Conservation (phyloP, 1,284 basidiomycete species). For the Hemileia vastatrix region DNA sequence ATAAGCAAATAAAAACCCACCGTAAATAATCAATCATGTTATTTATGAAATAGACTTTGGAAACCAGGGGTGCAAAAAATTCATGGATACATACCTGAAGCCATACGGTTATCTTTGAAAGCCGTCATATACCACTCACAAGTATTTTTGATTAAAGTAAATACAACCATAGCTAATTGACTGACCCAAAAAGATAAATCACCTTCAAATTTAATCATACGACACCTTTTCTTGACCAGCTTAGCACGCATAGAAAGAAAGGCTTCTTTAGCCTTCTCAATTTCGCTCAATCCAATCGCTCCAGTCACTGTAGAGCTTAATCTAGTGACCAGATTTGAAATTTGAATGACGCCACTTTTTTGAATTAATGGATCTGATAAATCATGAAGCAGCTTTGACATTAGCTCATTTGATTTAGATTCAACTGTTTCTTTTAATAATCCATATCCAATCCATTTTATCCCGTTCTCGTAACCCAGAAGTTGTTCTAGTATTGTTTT, state of each 20-base stretch:
- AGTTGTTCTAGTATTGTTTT: background rate
- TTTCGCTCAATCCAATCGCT: constrained; percentile 53
- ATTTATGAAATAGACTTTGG: background rate
- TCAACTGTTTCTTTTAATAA: constrained; percentile 53
- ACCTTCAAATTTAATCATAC: constrained; percentile 83
- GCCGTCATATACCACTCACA: constrained; percentile 95
- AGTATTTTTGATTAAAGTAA: constrained; percentile 85
- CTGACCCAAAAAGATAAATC: constrained; percentile 66
- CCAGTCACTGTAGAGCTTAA: background rate
- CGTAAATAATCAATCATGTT: background rate
- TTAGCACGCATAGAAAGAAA: constrained; percentile 71
- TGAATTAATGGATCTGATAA: constrained; percentile 65
- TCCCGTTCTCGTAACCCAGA: background rate
- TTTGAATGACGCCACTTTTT: constrained; percentile 62
- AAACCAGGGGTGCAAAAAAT: background rate
- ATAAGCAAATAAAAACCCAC: background rate
- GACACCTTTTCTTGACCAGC: constrained; percentile 63
- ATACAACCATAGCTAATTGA: constrained; percentile 70
- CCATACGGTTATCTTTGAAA: constrained; percentile 87
- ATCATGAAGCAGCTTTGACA: constrained; percentile 61
- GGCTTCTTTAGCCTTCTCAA: constrained; percentile 66
- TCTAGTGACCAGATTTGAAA: constrained; percentile 63
- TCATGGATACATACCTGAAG: constrained; percentile 56
- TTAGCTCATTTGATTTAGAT: constrained; percentile 60
- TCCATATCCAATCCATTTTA: background rate